A percentile compares a stretch with the other conserved stretches of the same genome.
Evolutionary conservation across 2,329 filamentous ascomycete genomes (phyloP).

Genomic region (Aspergillus sp.): DNA sequence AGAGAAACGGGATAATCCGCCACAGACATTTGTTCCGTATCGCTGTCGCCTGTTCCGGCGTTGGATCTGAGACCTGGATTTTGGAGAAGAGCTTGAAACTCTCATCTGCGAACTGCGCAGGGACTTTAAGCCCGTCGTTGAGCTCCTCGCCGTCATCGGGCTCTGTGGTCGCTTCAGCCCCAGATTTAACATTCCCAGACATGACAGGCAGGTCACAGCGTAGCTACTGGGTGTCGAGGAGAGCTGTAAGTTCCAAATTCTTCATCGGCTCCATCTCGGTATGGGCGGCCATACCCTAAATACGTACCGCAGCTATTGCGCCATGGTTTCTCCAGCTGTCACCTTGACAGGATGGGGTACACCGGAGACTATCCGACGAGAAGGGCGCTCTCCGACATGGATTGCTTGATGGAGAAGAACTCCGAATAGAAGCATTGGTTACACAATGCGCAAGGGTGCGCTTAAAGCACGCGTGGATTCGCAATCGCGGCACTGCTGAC

Average conservation of each 20-base stretch:
- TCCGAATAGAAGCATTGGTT: background rate
- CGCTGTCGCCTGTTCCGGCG: constrained; percentile 22
- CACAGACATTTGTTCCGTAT: constrained; percentile 32
- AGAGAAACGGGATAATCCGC: constrained; percentile 41
- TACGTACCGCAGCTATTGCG: background rate
- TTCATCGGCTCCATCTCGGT: too few relatives aligned
- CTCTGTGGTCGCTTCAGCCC: background rate
- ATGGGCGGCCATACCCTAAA: background rate
- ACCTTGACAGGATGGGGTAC: background rate
- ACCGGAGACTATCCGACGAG: background rate
- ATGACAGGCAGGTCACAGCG: background rate
- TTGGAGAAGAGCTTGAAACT: constrained; percentile 45
- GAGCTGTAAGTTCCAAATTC: too few relatives aligned
- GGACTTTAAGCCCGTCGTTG: constrained; percentile 26
- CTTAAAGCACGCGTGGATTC: background rate
- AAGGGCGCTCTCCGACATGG: background rate
- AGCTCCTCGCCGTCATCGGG: background rate
- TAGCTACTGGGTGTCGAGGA: too few relatives aligned
- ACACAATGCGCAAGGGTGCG: background rate
- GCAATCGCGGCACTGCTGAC: constrained; percentile 8
- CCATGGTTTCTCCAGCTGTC: background rate
- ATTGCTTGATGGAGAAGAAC: background rate
- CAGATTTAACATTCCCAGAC: background rate
- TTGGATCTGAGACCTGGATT: constrained; percentile 39
- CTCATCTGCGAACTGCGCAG: constrained; percentile 42